Conservation (phyloP, 768 basidiomycete genomes). For the Hericium alpestre region DNA sequence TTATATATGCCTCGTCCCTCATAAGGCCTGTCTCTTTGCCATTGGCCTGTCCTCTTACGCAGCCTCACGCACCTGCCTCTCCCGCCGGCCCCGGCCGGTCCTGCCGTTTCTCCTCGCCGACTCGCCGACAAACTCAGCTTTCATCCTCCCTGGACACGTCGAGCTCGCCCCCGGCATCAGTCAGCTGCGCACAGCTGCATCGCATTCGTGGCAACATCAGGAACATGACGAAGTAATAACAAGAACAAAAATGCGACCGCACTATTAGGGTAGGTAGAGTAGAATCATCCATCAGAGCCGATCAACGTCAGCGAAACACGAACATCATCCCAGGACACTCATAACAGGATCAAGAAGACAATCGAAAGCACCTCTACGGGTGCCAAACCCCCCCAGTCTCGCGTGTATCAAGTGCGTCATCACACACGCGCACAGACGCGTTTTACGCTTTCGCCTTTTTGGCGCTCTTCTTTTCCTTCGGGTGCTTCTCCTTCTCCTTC, state of each 20-base stretch:
- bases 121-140: constrained; percentile 2
- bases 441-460: constrained; percentile 26
- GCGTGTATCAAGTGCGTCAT: background rate
- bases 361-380: too few relatives aligned
- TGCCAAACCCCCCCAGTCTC: too few relatives aligned
- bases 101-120: constrained; percentile 5
- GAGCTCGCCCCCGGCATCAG: too few relatives aligned
- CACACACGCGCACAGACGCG: background rate
- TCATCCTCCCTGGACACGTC: too few relatives aligned
- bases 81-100: constrained; percentile 9
- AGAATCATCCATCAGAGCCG: background rate
- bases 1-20: constrained; percentile 8
- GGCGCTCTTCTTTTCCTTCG: constrained; percentile 32
- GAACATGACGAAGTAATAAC: background rate
- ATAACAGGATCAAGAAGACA: background rate
- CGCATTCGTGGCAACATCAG: background rate
- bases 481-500: background rate
- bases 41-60: constrained; percentile 7
- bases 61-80: constrained; percentile 7
- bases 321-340: background rate
- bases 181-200: too few relatives aligned
- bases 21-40: constrained; percentile 4
- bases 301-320: too few relatives aligned
- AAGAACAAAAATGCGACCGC: background rate
- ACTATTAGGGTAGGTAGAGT: background rate